Evolutionary conservation across 352 stramenopile genomes (phyloP), one percentile per base, ranked within the genome.

Genomic region (Peronospora tabacina): DNA sequence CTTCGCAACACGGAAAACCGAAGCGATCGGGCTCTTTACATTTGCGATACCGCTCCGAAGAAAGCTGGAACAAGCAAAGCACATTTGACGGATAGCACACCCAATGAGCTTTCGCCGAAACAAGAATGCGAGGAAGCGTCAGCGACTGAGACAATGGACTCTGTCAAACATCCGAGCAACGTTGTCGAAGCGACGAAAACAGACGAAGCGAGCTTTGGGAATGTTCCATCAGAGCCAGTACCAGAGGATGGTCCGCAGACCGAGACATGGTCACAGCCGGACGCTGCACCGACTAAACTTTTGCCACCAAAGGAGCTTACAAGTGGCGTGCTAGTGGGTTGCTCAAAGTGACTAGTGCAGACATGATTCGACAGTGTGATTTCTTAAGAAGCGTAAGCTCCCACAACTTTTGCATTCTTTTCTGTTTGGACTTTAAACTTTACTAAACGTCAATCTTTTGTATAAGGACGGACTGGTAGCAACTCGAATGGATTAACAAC

Each of bases 21-120:
- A 8, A 32, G 39, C 10, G 58, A 67, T 26, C 59, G 54, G 1
- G 46, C 8, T 29, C 45, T 68, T 0, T 65, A 46, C 29, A 42
- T 68, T 7, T 54, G 45, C 13, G 49, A 65, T 10, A 45, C 16
- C 0, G 10, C 55, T 0, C 12, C 43, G 0, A 63, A 58, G 19
- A 68, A 55, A 36, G 45, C 22, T 8, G 28, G 22, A 15, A 26
- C 22, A 26, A n/a, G 1, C 11, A 66, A 58, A 19, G 22, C 42
- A 5, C 2, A 26, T 5, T 6, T 38, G 15, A 28, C 13, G 4
- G 32, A 38, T 32, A 16, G 3, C 20, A 38, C n/a, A 47, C 2
- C n/a, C 29, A 5, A 2, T 3, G 46, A 50, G 11, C 1, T 52
- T 7, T 45, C 43, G 6, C 46, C 41, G 0, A 62, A 62, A 24